A percentile compares a stretch with the other conserved stretches of the same genome.
Conservation (phyloP, 2,329 filamentous ascomycete genomes). For the Sarocladium oryzae region DNA sequence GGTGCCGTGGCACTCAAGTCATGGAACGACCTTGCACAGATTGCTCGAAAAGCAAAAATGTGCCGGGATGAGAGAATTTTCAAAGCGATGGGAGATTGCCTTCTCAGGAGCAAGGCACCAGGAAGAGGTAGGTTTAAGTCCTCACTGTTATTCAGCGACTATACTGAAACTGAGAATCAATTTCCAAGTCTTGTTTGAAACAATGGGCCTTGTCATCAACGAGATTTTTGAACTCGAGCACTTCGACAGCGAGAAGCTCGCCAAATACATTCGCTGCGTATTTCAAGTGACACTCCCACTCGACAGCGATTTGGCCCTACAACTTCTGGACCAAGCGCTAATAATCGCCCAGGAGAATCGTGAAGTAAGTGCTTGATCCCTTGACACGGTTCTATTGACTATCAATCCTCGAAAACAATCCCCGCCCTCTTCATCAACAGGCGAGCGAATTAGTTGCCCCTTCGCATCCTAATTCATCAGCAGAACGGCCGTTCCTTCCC, state of each 20-base stretch:
- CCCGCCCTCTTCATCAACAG: too few relatives aligned
- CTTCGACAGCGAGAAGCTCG: conserved; percentile 53
- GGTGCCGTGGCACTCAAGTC: conserved; percentile 58
- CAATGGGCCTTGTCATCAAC: conserved; percentile 63
- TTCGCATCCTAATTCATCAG: background rate
- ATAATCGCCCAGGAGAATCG: conserved; percentile 44
- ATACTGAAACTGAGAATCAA: background rate
- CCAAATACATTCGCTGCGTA: conserved; percentile 73
- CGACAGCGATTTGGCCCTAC: conserved; percentile 48
- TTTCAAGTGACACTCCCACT: conserved; percentile 60
- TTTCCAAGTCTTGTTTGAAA: conserved; percentile 40
- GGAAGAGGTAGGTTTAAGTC: conserved; percentile 37
- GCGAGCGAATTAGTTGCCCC: too few relatives aligned
- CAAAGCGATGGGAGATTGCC: conserved; percentile 60
- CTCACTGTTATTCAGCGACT: background rate
- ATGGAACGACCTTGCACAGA: conserved; percentile 58
- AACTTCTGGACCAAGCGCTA: conserved; percentile 58
- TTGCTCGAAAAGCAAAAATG: conserved; percentile 46
- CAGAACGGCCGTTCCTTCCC: conserved; percentile 43
- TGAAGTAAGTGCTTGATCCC: conserved; percentile 29
- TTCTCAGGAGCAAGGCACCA: conserved; percentile 49
- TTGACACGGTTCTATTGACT: too few relatives aligned
- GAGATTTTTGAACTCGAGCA: conserved; percentile 52
- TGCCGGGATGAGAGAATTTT: conserved; percentile 42
- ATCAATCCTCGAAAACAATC: too few relatives aligned